These are phyloP conservation scores for Dichotomocladium elegans DNA, from an alignment of 371 early-diverging fungal genomes.

Conservation along the genomic window DNA sequence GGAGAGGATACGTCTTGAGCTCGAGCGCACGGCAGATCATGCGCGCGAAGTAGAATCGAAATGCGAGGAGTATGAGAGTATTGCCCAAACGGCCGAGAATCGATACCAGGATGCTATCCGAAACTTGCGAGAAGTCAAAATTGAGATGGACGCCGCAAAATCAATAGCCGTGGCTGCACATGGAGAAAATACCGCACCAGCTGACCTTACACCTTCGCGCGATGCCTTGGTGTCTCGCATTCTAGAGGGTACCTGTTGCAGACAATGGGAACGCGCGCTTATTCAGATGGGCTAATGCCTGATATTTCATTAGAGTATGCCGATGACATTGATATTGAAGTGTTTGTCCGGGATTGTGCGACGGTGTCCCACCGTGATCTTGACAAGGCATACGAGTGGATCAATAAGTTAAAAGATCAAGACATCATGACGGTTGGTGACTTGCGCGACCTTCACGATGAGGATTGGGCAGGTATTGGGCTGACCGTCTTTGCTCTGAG, in stretches of 20 bases:
- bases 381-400: slow-evolving; percentile 78
- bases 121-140: slow-evolving; percentile 18
- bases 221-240: slow-evolving; percentile 43
- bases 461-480: slow-evolving; percentile 75
- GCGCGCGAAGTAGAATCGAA: slow-evolving; percentile 28
- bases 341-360: slow-evolving; percentile 69
- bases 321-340: slow-evolving; percentile 65
- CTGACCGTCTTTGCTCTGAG: slow-evolving; percentile 88
- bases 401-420: slow-evolving; percentile 63
- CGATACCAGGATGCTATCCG: slow-evolving; percentile 34
- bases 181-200: not conserved
- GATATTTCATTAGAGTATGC: slow-evolving; percentile 43
- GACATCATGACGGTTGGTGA: slow-evolving; percentile 85
- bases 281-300: not conserved
- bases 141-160: slow-evolving; percentile 2
- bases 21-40: slow-evolving; percentile 22
- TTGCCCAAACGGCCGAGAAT: slow-evolving; percentile 28
- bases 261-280: not conserved
- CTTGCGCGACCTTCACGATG: slow-evolving; percentile 70
- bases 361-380: slow-evolving; percentile 60
- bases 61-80: slow-evolving; percentile 25
- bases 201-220: slow-evolving; percentile 14
- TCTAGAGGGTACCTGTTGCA: slow-evolving; percentile 24
- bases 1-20: slow-evolving; percentile 27
- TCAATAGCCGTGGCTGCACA: not conserved